A percentile compares a stretch with the other conserved stretches of the same genome.
These are phyloP conservation scores for Septoria petroselini DNA, from an alignment of 2,329 filamentous ascomycete species.

Conservation along the genomic window DNA sequence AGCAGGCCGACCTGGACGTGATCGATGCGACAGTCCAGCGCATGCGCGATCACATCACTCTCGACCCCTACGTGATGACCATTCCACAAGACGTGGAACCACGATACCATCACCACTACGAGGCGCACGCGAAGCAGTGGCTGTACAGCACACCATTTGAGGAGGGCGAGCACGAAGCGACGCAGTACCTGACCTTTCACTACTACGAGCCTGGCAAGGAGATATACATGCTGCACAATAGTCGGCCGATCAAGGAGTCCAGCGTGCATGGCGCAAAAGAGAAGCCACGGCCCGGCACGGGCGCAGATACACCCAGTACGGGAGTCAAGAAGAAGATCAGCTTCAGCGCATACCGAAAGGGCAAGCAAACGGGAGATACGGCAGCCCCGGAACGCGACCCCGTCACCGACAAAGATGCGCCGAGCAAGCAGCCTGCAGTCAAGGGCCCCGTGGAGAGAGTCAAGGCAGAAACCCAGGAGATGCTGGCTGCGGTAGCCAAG, in stretches of 20 bases:
- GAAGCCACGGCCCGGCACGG: conserved; percentile 36
- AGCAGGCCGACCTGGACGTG: conserved; percentile 39
- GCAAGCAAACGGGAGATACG: conserved; percentile 44
- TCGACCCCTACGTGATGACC: conserved; percentile 48
- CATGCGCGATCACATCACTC: conserved; percentile 44
- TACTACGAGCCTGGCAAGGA: conserved; percentile 53
- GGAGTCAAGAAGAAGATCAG: conserved; percentile 60
- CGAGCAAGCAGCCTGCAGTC: conserved; percentile 31
- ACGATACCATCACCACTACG: conserved; percentile 44
- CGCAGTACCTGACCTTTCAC: conserved; percentile 62
- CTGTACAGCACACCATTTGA: conserved; percentile 52
- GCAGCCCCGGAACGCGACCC: conserved; percentile 29
- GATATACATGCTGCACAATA: conserved; percentile 33
- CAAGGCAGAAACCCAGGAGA: conserved; percentile 36
- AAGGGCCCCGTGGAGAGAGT: conserved; percentile 36
- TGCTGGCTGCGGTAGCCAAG: conserved; percentile 31
- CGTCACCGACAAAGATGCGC: conserved; percentile 22
- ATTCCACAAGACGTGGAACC: conserved; percentile 46
- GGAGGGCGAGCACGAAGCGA: conserved; percentile 52
- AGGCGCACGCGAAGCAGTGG: conserved; percentile 42
- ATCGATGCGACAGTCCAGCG: conserved; percentile 45
- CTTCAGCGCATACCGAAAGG: conserved; percentile 60
- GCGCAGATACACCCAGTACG: conserved; percentile 42
- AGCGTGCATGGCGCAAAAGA: conserved; percentile 24
- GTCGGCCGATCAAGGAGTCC: conserved; percentile 32